These are phyloP conservation scores for Globisporangium echinulatum DNA, from an alignment of 352 stramenopile genomes.

Conservation along the genomic window DNA sequence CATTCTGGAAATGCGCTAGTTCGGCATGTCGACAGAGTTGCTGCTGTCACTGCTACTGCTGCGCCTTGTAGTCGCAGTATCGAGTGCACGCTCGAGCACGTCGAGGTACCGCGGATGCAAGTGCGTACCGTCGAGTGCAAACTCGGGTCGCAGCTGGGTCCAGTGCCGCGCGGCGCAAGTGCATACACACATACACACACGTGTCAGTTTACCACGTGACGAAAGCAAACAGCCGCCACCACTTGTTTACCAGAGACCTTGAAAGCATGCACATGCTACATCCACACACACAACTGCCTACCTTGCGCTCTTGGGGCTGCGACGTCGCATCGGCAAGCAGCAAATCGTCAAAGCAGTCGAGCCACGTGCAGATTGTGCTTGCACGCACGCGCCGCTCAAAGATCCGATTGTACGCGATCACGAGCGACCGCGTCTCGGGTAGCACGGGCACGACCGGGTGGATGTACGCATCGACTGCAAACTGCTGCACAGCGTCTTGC, in stretches of 20 bases:
- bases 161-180: too few relatives aligned
- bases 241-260: too few relatives aligned
- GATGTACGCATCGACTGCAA: conserved; percentile 65
- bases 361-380: conserved; percentile 62
- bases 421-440: conserved; percentile 77
- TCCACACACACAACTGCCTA: too few relatives aligned
- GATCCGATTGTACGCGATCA: conserved; percentile 80
- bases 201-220: too few relatives aligned
- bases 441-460: conserved; percentile 88
- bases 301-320: too few relatives aligned
- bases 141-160: conserved; percentile 38
- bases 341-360: conserved; percentile 87
- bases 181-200: too few relatives aligned
- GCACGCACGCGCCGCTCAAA: conserved; percentile 35
- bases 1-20: too few relatives aligned
- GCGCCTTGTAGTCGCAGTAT: neutral
- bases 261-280: too few relatives aligned
- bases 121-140: conserved; percentile 82
- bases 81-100: conserved; percentile 33
- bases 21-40: too few relatives aligned
- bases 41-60: too few relatives aligned
- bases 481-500: conserved; percentile 38
- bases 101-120: conserved; percentile 69
- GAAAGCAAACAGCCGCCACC: neutral
- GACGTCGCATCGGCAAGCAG: conserved; percentile 14